Base-by-base conservation (phyloP, 768 basidiomycete genomes). In the Neoboletus magnificus region DNA sequence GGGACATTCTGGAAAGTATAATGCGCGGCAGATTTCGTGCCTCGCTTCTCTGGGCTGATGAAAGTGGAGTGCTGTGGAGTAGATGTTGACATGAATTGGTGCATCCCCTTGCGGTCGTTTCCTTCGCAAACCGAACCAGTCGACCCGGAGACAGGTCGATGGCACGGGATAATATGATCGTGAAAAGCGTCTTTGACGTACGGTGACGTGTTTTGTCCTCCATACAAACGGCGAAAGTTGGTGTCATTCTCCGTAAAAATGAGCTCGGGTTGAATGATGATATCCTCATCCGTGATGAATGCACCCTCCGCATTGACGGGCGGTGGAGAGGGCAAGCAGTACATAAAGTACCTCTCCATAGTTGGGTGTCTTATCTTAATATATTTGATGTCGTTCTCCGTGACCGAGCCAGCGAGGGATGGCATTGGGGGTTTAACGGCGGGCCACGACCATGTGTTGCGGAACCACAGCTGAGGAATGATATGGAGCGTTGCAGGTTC, bases 111-210 rank as follows among this genome's bases (percentile, higher is more conserved):
- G 22, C 15, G 16, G 22, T 48, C 23, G 2, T 35, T 39, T 54
- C 32, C 47, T 44, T 52, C n/a, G 23, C 53, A 55, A 41, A 43
- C 20, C 2, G 51, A 52, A 27, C 41, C 52, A 22, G 65, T 68
- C 0, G 73, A 74, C 20, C 82, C 77, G 3, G 77, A 73, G 16
- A 66, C 71, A 64, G 76, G 89, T 40, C 91, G 86, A 71, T 98
- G 96, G 6, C 79, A 79, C 1, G 85, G 85, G 61, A 99, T 87
- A 70, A 99, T 92, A 70, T 98, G 92, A 71, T 99, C 95, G 65
- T 99, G 96, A 79, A 99, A 99, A 12, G 90, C 95, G 67, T 99
- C 97, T 74, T 99, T 99, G 66, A 91, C 90, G 66, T 86, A 94
- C 3, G 82, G 80, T 0, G 86, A 85, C 49, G 81, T 77, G 75